Evolutionary conservation across 2,329 filamentous ascomycete species (phyloP), one percentile per base, ranked within the genome.

Genomic region (Aspergillus sp.): DNA sequence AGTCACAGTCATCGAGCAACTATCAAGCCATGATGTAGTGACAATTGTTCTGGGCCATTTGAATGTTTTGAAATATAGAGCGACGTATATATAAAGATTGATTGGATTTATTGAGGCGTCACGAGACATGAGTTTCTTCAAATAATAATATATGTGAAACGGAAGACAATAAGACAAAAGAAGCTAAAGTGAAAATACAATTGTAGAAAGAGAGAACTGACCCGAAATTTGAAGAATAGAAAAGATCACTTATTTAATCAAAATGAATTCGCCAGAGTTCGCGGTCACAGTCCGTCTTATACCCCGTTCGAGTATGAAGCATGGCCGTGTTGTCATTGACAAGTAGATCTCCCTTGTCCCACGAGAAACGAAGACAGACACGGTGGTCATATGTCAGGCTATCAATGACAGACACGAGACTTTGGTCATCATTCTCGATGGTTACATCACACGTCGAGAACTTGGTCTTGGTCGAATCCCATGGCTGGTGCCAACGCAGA

Each of bases 401-500:
- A n/a, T 43, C 40, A 11, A 43, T 26, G 12, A 43, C 12, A 2
- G 11, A 7, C 27, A 38, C 27, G 2, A 43, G 40, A 4, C 13
- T 12, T 34, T 37, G 28, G 12, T 37, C 29, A 1, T 43, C 40
- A 11, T 43, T 37, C 35, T 43, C 40, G 19, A 43, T 31, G 1
- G 11, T 28, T 4, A 43, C 40, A 8, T 19, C 40, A 13, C 40
- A 43, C 1, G 40, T 43, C 10, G 40, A 43, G 36, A 78, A 79
- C 10, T 61, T 63, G 0, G 77, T 79, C 57, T 72, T 75, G n/a
- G 61, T 66, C 36, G 71, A 63, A 0, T 74, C 72, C 76, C 76
- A 79, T 0, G 74, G 73, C 50, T 80, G 74, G 45, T 79, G 76
- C 53, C 74, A 81, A 19, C 76, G 70, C 5, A 81, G 51, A 49